Percentiles rank a stretch among this genome's conserved stretches.
Conservation (phyloP, 345 rosid species). For the Melaleuca quinquenervia region DNA sequence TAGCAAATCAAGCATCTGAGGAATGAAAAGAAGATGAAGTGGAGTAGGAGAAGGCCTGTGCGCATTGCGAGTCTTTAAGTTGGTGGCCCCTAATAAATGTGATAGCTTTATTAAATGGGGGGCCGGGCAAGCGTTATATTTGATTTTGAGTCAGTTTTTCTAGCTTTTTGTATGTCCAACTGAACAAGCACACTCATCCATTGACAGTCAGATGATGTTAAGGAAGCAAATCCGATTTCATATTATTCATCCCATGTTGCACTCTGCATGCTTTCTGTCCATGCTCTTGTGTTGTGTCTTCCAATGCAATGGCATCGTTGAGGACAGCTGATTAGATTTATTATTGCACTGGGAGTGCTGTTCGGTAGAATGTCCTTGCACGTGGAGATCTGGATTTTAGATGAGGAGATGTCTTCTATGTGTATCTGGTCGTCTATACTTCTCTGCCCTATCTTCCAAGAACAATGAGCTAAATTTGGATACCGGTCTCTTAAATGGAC, state of each 20-base stretch:
- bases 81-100: not conserved
- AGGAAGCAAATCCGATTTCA: not conserved
- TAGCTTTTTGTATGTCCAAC: not conserved
- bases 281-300: not conserved
- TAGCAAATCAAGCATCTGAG: not conserved
- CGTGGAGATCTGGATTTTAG: not conserved
- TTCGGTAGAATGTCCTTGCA: not conserved
- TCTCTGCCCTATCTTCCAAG: not conserved
- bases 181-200: not conserved
- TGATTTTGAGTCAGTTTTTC: not conserved
- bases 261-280: not conserved
- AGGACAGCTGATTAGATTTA: not conserved
- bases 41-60: not conserved
- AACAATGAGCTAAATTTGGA: not conserved
- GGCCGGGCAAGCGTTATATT: not conserved
- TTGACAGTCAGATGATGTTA: not conserved
- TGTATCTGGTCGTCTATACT: not conserved
- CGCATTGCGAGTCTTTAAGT: not conserved
- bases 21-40: not conserved
- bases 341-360: not conserved
- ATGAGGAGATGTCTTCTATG: not conserved
- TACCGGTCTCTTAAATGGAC: not conserved
- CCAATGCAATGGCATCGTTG: not conserved
- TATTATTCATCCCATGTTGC: not conserved
- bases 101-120: not conserved